Conservation (phyloP, 2,329 filamentous ascomycete species). For the Beauveria bassiana region DNA sequence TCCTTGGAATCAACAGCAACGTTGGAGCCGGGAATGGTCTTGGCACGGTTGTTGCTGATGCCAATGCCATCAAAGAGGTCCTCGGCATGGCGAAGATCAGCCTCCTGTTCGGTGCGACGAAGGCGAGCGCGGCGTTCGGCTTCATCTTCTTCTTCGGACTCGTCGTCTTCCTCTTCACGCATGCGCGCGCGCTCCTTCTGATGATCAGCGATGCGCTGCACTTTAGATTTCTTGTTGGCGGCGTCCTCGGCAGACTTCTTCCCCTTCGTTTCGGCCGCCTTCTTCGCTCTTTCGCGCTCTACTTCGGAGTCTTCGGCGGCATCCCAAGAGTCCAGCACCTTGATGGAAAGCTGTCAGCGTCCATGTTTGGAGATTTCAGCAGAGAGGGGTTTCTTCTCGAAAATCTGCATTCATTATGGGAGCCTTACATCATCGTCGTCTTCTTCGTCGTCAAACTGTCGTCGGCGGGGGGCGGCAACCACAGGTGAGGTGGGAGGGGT, state of each 20-base stretch:
- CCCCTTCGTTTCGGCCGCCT: slow-evolving; percentile 76
- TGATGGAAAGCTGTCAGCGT: slow-evolving; percentile 9
- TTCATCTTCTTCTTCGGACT: slow-evolving; percentile 61
- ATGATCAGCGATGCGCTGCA: slow-evolving; percentile 76
- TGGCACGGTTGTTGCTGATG: slow-evolving; percentile 57
- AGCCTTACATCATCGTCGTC: slow-evolving; percentile 66
- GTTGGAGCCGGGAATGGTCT: slow-evolving; percentile 53
- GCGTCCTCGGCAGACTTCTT: slow-evolving; percentile 84
- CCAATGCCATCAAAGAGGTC: slow-evolving; percentile 80
- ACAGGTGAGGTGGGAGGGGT: slow-evolving; percentile 26
- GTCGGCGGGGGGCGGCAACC: slow-evolving; percentile 33
- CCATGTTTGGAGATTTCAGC: neutral
- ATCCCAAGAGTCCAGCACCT: slow-evolving; percentile 96
- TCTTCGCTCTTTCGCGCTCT: slow-evolving; percentile 90
- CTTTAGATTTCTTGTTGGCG: slow-evolving; percentile 84
- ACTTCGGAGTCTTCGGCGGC: slow-evolving; percentile 94
- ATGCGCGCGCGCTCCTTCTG: slow-evolving; percentile 52
- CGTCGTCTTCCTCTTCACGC: slow-evolving; percentile 39
- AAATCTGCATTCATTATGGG: neutral
- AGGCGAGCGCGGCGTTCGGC: slow-evolving; percentile 67
- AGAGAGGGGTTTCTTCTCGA: neutral
- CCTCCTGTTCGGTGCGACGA: slow-evolving; percentile 72
- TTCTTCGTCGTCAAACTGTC: slow-evolving; percentile 86
- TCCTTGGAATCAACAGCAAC: slow-evolving; percentile 66
- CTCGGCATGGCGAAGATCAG: slow-evolving; percentile 82